phyloP scores from a whole-genome alignment of 805 yeast species.

The Lipomyces sp. region DNA sequence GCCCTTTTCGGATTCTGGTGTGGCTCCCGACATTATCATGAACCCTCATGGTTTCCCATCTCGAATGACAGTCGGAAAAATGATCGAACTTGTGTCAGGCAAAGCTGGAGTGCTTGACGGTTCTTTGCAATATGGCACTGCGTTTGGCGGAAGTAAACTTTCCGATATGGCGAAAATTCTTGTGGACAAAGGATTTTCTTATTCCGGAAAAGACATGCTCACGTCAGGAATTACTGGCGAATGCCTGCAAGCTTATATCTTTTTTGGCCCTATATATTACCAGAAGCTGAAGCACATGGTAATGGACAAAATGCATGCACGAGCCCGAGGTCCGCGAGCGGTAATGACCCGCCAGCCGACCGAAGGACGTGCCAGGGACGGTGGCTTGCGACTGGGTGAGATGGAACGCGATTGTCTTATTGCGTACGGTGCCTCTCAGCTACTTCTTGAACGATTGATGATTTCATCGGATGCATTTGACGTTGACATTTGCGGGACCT shows the following conservation, averaged over 20 bases:
- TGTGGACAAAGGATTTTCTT: slow-evolving; percentile 86
- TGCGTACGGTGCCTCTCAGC: slow-evolving; percentile 97
- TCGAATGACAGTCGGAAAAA: slow-evolving; percentile 99
- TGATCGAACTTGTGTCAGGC: slow-evolving; percentile 94
- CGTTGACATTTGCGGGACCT: slow-evolving; percentile 86
- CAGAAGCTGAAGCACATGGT: slow-evolving; percentile 99
- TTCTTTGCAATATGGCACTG: slow-evolving; percentile 88
- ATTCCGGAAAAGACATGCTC: slow-evolving; percentile 96
- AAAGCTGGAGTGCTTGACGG: slow-evolving; percentile 97
- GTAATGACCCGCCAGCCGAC: slow-evolving; percentile 97
- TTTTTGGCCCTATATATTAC: slow-evolving; percentile 97
- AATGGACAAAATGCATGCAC: slow-evolving; percentile 97
- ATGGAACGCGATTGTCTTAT: slow-evolving; percentile 99
- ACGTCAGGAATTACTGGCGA: slow-evolving; percentile 98
- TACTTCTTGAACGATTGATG: slow-evolving; percentile 91
- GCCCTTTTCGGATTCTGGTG: slow-evolving; percentile 92
- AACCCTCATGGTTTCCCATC: slow-evolving; percentile 99
- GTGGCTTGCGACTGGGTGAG: slow-evolving; percentile 97
- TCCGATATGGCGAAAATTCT: slow-evolving; percentile 91
- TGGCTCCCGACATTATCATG: slow-evolving; percentile 94
- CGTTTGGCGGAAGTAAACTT: slow-evolving; percentile 96
- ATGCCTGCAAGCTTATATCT: slow-evolving; percentile 92
- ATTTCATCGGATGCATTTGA: slow-evolving; percentile 96
- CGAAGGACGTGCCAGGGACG: slow-evolving; percentile 98
- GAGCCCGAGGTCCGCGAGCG: slow-evolving; percentile 99